A percentile compares a stretch with the other conserved stretches of the same genome.
Evolutionary conservation across 2,329 filamentous ascomycete species (phyloP).

Genomic region (Penicillium olsonii): DNA sequence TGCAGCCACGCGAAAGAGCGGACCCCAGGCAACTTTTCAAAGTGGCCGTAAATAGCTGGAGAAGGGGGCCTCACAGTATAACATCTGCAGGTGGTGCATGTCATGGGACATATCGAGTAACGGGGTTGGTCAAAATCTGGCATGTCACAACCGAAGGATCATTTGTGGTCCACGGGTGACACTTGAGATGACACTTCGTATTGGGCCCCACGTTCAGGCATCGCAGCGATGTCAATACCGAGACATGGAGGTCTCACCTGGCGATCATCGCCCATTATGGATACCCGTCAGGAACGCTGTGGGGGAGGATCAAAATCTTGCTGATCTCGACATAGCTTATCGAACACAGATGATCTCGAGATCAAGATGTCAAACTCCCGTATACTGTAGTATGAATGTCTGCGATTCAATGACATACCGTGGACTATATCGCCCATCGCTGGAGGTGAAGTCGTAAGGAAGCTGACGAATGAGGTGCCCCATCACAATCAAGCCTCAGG

Average conservation of each 20-base stretch:
- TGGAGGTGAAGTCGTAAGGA: neutral
- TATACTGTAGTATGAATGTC: neutral
- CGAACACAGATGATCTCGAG: neutral
- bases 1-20: too few species aligned
- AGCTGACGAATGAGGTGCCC: neutral
- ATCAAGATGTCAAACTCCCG: neutral
- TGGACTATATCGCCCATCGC: too few species aligned
- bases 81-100: too few species aligned
- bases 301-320: neutral
- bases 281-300: neutral
- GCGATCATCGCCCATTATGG: conserved; percentile 3
- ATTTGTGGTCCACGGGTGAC: too few species aligned
- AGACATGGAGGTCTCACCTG: neutral
- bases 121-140: too few species aligned
- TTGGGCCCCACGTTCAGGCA: neutral
- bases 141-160: too few species aligned
- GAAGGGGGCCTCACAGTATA: too few species aligned
- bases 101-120: too few species aligned
- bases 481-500: neutral
- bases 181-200: too few species aligned
- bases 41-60: too few species aligned
- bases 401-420: neutral
- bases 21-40: too few species aligned
- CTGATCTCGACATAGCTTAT: neutral
- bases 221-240: neutral